Conservation (phyloP, 2,329 filamentous ascomycete species). For the Macrophomina tecta region DNA sequence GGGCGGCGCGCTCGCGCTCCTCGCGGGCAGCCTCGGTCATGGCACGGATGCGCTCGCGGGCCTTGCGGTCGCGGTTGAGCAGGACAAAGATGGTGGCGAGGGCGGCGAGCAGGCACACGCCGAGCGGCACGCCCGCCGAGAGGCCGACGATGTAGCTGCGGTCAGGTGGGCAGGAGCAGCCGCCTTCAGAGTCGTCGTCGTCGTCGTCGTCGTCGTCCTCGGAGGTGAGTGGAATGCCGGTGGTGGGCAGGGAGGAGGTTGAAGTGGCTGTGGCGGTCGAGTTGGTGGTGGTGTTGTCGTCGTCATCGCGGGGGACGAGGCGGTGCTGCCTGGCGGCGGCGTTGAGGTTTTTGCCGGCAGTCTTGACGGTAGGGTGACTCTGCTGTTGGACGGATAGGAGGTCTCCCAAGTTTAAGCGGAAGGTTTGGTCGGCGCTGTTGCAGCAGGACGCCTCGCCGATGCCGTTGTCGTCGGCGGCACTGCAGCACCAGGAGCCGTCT, state of each 20-base stretch:
- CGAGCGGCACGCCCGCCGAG: slow-evolving; percentile 19
- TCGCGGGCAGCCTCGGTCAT: slow-evolving; percentile 16
- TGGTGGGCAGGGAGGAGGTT: neutral
- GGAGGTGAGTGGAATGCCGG: neutral
- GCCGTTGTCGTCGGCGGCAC: slow-evolving; percentile 1
- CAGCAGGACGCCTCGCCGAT: slow-evolving; percentile 18
- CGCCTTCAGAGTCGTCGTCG: neutral
- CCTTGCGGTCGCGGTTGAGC: slow-evolving; percentile 21
- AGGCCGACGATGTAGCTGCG: slow-evolving; percentile 21
- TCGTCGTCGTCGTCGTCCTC: neutral
- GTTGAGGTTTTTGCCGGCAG: neutral
- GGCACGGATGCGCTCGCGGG: slow-evolving; percentile 14
- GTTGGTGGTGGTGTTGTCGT: neutral
- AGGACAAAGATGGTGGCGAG: slow-evolving; percentile 22
- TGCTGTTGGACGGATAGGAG: neutral
- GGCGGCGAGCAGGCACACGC: slow-evolving; percentile 18
- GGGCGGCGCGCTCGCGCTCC: slow-evolving; percentile 23
- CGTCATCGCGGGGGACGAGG: neutral
- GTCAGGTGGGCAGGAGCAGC: neutral
- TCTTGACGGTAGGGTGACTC: neutral
- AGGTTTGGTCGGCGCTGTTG: slow-evolving; percentile 2
- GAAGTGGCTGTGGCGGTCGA: neutral
- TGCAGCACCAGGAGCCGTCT: slow-evolving; percentile 21
- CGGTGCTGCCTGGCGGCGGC: neutral
- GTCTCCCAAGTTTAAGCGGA: slow-evolving; percentile 13